phyloP scores from a whole-genome alignment of 1,284 basidiomycete genomes.

The Malassezia cuniculi region DNA sequence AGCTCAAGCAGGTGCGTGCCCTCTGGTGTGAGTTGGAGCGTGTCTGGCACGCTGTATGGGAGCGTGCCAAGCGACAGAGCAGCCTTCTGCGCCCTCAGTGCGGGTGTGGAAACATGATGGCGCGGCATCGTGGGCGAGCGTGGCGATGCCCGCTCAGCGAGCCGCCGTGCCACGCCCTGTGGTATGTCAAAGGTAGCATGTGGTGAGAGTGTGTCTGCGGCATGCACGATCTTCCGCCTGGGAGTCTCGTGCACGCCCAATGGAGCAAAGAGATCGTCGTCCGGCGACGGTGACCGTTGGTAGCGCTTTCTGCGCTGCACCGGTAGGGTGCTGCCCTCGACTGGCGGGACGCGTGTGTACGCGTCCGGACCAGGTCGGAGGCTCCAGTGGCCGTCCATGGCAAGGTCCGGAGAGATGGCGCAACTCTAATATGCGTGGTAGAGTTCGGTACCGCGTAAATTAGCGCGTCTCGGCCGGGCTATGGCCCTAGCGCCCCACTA shows the following conservation, averaged over 20 bases:
- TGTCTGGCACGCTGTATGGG: neutral
- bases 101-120: too few relatives aligned
- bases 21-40: slow-evolving; percentile 22
- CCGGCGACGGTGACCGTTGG: too few relatives aligned
- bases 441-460: too few relatives aligned
- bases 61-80: neutral
- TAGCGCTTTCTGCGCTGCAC: too few relatives aligned
- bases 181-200: slow-evolving; percentile 1
- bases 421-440: too few relatives aligned
- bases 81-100: neutral
- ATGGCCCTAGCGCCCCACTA: too few relatives aligned
- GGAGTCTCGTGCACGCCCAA: slow-evolving; percentile 10
- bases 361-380: too few relatives aligned
- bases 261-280: slow-evolving; percentile 4
- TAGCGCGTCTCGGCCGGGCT: too few relatives aligned
- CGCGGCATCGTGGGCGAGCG: neutral
- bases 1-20: slow-evolving; percentile 23
- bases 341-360: too few relatives aligned
- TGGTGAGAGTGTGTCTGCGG: neutral
- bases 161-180: neutral
- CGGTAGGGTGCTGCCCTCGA: too few relatives aligned
- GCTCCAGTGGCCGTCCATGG: too few relatives aligned
- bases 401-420: too few relatives aligned
- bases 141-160: slow-evolving; percentile 10
- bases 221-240: slow-evolving; percentile 5